phyloP scores from a whole-genome alignment of 306 rosid genomes.

The Prunus davidiana region DNA sequence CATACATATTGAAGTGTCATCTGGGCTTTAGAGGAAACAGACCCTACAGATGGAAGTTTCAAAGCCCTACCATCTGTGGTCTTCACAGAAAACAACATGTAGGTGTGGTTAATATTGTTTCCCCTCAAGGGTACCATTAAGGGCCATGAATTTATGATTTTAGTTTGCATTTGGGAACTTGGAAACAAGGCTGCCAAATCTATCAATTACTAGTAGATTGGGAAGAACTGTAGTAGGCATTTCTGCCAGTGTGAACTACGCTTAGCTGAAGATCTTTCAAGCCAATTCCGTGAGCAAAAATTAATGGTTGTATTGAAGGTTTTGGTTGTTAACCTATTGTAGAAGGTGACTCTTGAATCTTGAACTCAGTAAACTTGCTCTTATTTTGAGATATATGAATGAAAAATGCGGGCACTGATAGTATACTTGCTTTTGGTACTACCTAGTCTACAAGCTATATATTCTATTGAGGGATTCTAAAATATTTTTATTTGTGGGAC shows the following conservation, averaged over 20 bases:
- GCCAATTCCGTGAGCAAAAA: background rate
- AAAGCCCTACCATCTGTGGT: background rate
- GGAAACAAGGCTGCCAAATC: background rate
- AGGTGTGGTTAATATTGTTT: background rate
- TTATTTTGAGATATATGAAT: too few relatives aligned
- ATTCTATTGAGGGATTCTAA: too few relatives aligned
- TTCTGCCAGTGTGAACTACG: background rate
- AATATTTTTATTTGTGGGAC: too few relatives aligned
- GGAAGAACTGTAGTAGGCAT: too few relatives aligned
- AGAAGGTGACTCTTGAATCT: too few relatives aligned
- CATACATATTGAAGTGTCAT: background rate
- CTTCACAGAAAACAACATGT: background rate
- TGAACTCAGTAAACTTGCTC: too few relatives aligned
- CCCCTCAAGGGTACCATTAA: background rate
- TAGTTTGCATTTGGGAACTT: background rate
- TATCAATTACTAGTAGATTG: too few relatives aligned
- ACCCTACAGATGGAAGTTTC: background rate
- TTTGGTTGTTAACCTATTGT: too few relatives aligned
- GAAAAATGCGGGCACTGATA: too few relatives aligned
- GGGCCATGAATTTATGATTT: background rate
- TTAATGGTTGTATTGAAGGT: background rate
- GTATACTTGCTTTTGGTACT: too few relatives aligned
- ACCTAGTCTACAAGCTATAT: too few relatives aligned
- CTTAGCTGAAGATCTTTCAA: too few relatives aligned
- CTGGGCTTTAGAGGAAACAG: background rate